Percentiles rank a stretch among this genome's conserved stretches.
Evolutionary conservation across 495 filamentous ascomycete species (phyloP).

Genomic region (Tuber borchii): DNA sequence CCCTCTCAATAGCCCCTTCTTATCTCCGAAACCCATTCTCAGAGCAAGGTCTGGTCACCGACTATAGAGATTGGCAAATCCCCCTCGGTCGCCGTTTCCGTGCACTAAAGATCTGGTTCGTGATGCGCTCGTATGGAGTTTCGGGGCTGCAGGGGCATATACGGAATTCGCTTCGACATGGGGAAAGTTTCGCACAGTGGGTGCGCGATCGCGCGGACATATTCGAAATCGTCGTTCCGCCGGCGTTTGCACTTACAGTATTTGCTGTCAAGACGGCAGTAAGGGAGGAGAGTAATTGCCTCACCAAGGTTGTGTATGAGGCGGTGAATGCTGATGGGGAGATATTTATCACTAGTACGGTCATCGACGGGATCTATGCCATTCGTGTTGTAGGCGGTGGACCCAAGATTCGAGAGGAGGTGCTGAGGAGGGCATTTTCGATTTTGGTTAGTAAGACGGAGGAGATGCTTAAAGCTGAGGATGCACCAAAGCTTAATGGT

Average conservation of each 20-base stretch:
- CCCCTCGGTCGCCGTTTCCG: constrained; percentile 90
- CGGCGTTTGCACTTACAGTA: constrained; percentile 74
- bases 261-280: constrained; percentile 51
- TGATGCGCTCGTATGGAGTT: constrained; percentile 78
- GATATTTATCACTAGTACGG: constrained; percentile 75
- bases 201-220: constrained; percentile 59
- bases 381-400: constrained; percentile 73
- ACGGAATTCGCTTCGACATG: constrained; percentile 57
- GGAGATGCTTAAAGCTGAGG: constrained; percentile 47
- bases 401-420: constrained; percentile 62
- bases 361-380: constrained; percentile 67
- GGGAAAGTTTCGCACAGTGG: constrained; percentile 60
- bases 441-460: constrained; percentile 64
- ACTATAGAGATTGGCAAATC: constrained; percentile 98
- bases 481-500: background rate
- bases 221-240: constrained; percentile 68
- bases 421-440: constrained; percentile 69
- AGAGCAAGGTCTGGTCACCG: constrained; percentile 78
- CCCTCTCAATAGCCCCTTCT: constrained; percentile 72
- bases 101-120: constrained; percentile 93
- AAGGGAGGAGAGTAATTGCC: constrained; percentile 49
- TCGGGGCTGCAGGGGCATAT: constrained; percentile 70
- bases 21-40: constrained; percentile 77
- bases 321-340: constrained; percentile 65
- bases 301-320: constrained; percentile 76